A percentile compares a stretch with the other conserved stretches of the same genome.
Evolutionary conservation across 2,329 filamentous ascomycete species (phyloP).

Genomic region (Sporothrix dimorphospora): DNA sequence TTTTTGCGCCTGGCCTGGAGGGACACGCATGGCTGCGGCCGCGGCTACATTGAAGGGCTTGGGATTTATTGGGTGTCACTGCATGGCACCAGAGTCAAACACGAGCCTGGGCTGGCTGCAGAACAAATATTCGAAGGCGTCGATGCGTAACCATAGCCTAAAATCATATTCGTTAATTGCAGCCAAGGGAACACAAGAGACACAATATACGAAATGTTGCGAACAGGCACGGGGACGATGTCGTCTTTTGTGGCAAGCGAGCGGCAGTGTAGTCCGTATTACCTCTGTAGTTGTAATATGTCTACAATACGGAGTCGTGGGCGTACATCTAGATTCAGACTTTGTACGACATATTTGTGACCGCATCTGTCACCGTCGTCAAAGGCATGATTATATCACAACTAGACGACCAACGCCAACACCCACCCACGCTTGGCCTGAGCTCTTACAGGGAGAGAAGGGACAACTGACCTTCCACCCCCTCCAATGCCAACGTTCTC

Average conservation of each 20-base stretch:
- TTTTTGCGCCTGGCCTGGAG: not conserved
- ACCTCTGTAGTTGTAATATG: too few relatives aligned
- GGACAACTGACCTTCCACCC: not conserved
- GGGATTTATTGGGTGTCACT: conserved; percentile 12
- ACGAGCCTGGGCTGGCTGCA: not conserved
- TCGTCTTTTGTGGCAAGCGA: not conserved
- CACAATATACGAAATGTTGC: conserved; percentile 6
- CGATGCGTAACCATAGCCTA: not conserved
- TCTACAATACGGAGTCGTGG: too few relatives aligned
- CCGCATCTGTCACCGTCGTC: not conserved
- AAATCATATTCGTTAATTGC: not conserved
- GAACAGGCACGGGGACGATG: not conserved
- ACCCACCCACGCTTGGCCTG: not conserved
- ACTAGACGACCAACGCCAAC: not conserved
- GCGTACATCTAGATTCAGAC: not conserved
- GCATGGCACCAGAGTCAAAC: conserved; percentile 16
- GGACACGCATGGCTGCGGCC: not conserved
- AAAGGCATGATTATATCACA: not conserved
- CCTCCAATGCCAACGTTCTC: not conserved
- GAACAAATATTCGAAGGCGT: not conserved
- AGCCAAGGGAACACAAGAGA: not conserved
- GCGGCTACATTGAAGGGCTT: not conserved
- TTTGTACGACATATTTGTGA: not conserved
- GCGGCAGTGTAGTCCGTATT: not conserved
- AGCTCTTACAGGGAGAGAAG: not conserved